Base-by-base conservation (phyloP, 352 stramenopile genomes). In the Globisporangium irregulare region DNA sequence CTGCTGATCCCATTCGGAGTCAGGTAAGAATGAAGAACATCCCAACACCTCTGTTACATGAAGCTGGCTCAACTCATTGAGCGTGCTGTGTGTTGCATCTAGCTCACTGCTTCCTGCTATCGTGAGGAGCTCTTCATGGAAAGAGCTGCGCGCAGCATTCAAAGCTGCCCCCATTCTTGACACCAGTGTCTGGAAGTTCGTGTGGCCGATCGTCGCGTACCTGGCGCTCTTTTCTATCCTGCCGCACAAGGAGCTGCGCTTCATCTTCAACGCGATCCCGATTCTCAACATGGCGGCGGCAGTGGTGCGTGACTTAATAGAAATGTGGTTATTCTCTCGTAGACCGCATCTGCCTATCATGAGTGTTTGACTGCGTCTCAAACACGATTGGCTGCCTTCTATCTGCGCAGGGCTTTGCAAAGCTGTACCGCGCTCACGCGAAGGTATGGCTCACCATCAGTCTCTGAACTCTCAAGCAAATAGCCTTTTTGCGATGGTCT, bases 171-270 rank as follows among this genome's bases (percentile, higher is more conserved):
- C 82, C 10, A 25, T 94, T 1, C 0, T 91, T 1, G 82, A 93
- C 54, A 71, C 71, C 25, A 79, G 73, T 6, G 84, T 94, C 7
- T 38, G 76, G 53, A 76, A 79, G 27, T 77, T 91, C 60, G 72
- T 85, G 46, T 92, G 82, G 82, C 86, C 86, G 0, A 72, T 89
- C 25, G 74, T 92, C 32, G 71, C 86, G 36, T 99, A 99, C 76
- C 70, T 99, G 8, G 73, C 71, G 18, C 79, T 99, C 6, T 99
- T 99, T 73, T 99, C 97, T 0, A 72, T 97, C 32, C 79, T 99
- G 20, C 97, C 96, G 14, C 98, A 99, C 84, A 99, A 99, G 74
- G 98, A 99, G 76, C 87, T 99, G 14, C 85, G 97, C 60, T 99
- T 99, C 73, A 92, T 99, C 48, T 98, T 99, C 75, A 98, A 97